Evolutionary conservation across 306 rosid species (phyloP).

Genomic region (Cicer judaicum): DNA sequence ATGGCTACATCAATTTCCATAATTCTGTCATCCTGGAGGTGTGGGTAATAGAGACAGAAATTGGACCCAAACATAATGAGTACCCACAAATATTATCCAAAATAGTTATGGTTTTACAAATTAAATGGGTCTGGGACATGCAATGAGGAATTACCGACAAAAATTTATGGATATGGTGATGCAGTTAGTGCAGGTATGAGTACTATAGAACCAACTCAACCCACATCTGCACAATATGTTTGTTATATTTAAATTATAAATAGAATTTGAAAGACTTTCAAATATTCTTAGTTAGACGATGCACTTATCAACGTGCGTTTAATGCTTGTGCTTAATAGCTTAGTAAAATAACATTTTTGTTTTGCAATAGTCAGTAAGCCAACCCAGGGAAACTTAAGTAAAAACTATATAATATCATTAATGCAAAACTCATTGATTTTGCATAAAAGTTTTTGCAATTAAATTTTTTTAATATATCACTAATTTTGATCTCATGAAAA

Average conservation of each 20-base stretch:
- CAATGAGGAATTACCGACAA: not conserved
- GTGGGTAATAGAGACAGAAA: not conserved
- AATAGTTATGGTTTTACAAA: not conserved
- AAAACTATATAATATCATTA: constrained; percentile 5
- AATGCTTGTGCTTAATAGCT: not conserved
- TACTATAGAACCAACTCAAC: not conserved
- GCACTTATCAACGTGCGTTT: not conserved
- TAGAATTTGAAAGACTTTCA: not conserved
- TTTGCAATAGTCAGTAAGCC: not conserved
- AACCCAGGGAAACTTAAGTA: not conserved
- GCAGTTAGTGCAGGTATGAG: not conserved
- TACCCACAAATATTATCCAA: not conserved
- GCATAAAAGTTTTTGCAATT: not conserved
- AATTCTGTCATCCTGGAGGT: not conserved
- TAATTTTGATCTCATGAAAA: constrained; percentile 1
- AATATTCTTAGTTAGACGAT: not conserved
- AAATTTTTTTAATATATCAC: constrained; percentile 13
- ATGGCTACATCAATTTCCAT: constrained; percentile 6
- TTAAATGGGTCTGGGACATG: not conserved
- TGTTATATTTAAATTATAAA: not conserved
- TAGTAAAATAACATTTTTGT: not conserved
- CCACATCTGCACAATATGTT: not conserved
- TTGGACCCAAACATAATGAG: not conserved
- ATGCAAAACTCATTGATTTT: not conserved
- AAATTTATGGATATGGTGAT: not conserved